Evolutionary conservation across 2,329 filamentous ascomycete genomes (phyloP).

Genomic region (Ophiostoma himal-ulmi): DNA sequence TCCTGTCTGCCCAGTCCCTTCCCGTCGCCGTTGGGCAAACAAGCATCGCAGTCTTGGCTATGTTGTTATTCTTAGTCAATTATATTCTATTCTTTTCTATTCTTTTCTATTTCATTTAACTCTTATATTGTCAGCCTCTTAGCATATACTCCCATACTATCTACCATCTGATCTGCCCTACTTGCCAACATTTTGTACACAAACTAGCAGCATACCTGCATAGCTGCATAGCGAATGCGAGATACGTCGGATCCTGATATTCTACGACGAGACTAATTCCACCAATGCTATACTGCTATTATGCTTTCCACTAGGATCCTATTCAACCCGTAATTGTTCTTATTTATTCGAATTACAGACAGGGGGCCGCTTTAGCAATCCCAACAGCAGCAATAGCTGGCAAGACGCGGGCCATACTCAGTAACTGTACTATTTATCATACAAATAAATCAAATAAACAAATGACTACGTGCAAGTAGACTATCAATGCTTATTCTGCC

Average conservation of each 20-base stretch:
- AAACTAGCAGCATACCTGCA: no score
- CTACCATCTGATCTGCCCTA: no score
- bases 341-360: neutral
- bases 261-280: no score
- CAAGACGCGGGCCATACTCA: neutral
- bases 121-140: neutral
- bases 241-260: no score
- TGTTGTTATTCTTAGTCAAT: neutral
- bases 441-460: neutral
- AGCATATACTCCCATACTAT: no score
- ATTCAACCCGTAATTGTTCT: neutral
- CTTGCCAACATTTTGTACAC: no score
- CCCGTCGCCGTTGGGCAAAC: conserved; percentile 1
- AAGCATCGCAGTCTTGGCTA: neutral
- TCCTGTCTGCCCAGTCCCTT: neutral
- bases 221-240: no score
- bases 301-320: neutral
- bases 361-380: neutral
- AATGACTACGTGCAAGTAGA: neutral
- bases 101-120: neutral
- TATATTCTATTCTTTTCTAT: neutral
- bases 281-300: no score
- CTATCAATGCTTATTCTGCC: neutral
- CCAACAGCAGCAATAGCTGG: neutral
- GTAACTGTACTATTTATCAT: no score